Evolutionary conservation across 441 rosid genomes (phyloP).

Genomic region (Bruguiera hainesii): DNA sequence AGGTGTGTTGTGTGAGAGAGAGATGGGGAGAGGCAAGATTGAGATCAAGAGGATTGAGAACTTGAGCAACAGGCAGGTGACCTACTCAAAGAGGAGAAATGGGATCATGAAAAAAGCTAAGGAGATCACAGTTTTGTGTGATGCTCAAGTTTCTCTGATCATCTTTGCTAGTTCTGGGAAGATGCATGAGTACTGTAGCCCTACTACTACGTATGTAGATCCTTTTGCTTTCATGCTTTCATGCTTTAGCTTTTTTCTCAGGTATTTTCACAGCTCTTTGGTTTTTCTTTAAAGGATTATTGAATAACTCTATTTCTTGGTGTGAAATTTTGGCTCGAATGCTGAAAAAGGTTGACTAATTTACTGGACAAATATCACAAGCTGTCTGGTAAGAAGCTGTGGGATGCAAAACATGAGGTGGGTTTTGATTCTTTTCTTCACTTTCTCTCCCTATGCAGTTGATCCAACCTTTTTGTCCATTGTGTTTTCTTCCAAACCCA

Average conservation of each 20-base stretch:
- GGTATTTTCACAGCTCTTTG: not conserved
- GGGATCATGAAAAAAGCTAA: constrained; percentile 91
- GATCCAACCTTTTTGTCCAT: constrained; percentile 19
- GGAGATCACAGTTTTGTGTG: constrained; percentile 70
- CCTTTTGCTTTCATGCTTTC: not conserved
- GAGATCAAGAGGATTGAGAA: constrained; percentile 98
- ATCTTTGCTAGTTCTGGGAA: constrained; percentile 73
- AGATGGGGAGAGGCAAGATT: constrained; percentile 91
- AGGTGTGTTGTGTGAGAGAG: constrained; percentile 2
- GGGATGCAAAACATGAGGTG: constrained; percentile 99
- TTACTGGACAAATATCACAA: constrained; percentile 76
- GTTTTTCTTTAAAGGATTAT: not conserved
- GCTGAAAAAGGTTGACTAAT: constrained; percentile 49
- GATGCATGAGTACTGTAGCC: constrained; percentile 79
- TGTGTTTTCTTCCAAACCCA: constrained; percentile 4
- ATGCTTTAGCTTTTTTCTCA: not conserved
- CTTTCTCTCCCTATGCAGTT: constrained; percentile 5
- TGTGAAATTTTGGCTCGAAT: not conserved
- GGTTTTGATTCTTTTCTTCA: not conserved
- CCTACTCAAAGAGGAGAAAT: constrained; percentile 80
- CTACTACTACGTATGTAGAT: constrained; percentile 50
- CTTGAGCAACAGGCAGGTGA: constrained; percentile 79
- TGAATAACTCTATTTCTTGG: not conserved
- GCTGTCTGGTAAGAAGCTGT: constrained; percentile 65
- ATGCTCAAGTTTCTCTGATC: constrained; percentile 84